Evolutionary conservation across 2,329 filamentous ascomycete genomes (phyloP).

Genomic region (Aspergillus ustus): DNA sequence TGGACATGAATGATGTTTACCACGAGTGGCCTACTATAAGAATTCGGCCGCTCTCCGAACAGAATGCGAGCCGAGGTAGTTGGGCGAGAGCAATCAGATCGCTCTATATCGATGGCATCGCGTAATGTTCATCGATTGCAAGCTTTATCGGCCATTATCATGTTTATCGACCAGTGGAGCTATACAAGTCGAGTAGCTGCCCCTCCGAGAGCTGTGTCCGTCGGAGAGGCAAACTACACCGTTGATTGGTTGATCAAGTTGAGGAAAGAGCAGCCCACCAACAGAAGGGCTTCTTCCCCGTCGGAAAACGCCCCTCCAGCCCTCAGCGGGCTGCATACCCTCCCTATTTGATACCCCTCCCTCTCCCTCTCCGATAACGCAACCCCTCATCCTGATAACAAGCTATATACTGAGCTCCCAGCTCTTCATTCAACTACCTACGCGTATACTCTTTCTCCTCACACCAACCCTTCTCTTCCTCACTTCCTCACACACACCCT

Average conservation of each 20-base stretch:
- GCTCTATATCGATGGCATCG: no score
- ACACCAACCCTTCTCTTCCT: no score
- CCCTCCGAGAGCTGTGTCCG: neutral
- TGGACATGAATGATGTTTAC: no score
- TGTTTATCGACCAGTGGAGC: neutral
- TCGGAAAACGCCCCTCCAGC: neutral
- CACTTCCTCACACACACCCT: no score
- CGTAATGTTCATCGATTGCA: neutral
- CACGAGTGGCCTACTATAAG: no score
- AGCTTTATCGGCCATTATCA: neutral
- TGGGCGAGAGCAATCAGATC: no score
- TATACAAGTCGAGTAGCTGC: no score
- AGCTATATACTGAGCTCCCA: neutral
- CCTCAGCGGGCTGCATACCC: neutral
- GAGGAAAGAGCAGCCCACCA: neutral
- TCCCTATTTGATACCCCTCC: no score
- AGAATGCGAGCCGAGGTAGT: no score
- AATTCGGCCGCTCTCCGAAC: no score
- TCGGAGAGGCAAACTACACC: neutral
- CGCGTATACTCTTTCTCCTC: no score
- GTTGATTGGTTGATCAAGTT: neutral
- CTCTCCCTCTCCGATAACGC: neutral
- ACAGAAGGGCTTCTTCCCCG: neutral
- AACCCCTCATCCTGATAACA: neutral
- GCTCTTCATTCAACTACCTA: neutral